Base-by-base conservation (phyloP, 495 filamentous ascomycete genomes). In the Talaromyces borbonicus region DNA sequence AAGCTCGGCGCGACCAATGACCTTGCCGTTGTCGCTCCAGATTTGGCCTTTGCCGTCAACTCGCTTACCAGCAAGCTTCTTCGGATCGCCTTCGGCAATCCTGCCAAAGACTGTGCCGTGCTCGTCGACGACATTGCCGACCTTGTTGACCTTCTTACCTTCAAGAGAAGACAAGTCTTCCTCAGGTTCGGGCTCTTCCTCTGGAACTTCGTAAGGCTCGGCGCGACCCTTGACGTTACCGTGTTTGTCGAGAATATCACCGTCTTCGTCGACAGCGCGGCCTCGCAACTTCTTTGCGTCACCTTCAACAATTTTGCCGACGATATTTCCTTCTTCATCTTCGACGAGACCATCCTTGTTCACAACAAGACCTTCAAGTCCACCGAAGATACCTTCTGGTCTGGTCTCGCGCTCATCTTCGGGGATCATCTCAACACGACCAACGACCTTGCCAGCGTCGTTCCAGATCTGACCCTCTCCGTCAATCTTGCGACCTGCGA, bases 141-240 rank as follows among this genome's bases (percentile, higher is more conserved):
- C 69, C 56, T 88, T 88, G 60, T 90, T 90, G 56, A 89, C 81
- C 19, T 73, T 72, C 69, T 83, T 84, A 24, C 85, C 85, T 4
- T 51, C 57, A 4, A 60, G 38, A n/a, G 30, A 20, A 8, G 57
- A 60, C 12, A 60, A 32, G 27, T 58, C 54, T 8, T 52, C 49
- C 31, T 54, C 52, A 14, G 22, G 48, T 24, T 48, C 32, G 2
- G 35, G 35, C 22, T 43, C 50, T 18, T 54, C 52, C 4, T 54
- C 48, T 43, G 53, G 65, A 49, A 72, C 74, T 38, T 80, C 70
- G 62, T 73, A 84, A 8, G 75, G 75, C 58, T 84, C 79, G 5
- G 79, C 81, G 43, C 73, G 76, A 46, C 84, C 84, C 43, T 84
- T 78, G 41, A 80, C 72, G 52, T 87, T 85, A 20, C 84, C 84